Base-by-base conservation (phyloP, 2,329 filamentous ascomycete genomes). In the Blumeriella jaapii region DNA sequence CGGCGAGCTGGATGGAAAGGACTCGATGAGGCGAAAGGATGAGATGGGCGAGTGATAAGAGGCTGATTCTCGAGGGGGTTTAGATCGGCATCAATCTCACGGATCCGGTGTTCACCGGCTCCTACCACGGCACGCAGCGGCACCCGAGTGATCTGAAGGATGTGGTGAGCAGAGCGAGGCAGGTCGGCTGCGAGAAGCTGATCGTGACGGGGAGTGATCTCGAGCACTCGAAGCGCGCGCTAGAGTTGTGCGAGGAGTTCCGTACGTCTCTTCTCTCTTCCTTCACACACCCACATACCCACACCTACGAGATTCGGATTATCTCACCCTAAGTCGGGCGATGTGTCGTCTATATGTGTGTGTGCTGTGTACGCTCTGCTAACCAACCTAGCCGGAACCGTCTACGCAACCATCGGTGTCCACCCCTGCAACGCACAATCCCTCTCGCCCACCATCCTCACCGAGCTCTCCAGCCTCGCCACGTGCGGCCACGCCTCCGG, bases 11-110 rank as follows among this genome's bases (percentile, higher is more conserved):
- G n/a, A n/a, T n/a, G n/a, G n/a, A n/a, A n/a, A n/a, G n/a, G n/a
- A n/a, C n/a, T n/a, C n/a, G n/a, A n/a, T n/a, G n/a, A n/a, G n/a
- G n/a, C n/a, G n/a, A n/a, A n/a, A n/a, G n/a, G n/a, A n/a, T n/a
- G n/a, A n/a, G n/a, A n/a, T n/a, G n/a, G n/a, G n/a, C n/a, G n/a
- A n/a, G n/a, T n/a, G n/a, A n/a, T n/a, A n/a, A 19, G 2, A 11
- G 30, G 18, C 15, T 36, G 31, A 44, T 33, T 22, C 16, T 22
- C 17, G 10, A 13, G 14, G 10, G 32, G 38, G 40, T 51, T 44
- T 56, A 79, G 74, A 79, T 98, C 53, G 91, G 89, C 39, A 95
- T 98, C 67, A 98, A 98, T 59, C 71, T 98, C 36, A 82, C 87
- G 34, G 91, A 98, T 54, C 82, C 83, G 34, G 84, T 95, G 40